Evolutionary conservation across 2,329 filamentous ascomycete species (phyloP), one percentile per base, ranked within the genome.

Genomic region (Aureobasidium leucospermi): DNA sequence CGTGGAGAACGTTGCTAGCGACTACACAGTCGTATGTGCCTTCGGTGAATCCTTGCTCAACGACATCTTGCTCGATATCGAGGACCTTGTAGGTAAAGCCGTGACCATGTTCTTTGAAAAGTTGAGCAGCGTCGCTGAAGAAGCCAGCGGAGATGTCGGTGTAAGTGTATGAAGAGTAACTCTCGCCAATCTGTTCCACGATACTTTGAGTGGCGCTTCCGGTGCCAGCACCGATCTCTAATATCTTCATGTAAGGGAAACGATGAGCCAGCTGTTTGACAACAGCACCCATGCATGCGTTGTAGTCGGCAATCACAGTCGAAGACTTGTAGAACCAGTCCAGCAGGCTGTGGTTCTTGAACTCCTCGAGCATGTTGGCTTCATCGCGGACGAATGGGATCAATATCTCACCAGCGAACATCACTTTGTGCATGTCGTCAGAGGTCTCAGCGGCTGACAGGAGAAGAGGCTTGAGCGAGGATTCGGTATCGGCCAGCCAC

Each of bases 1-100:
- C 65, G 48, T 68, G 67, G 3, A 68, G 43, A 2, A 69, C 67
- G 29, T 67, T 66, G 6, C 63, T 52, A n/a, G 67, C 67, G 39
- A 69, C 63, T 10, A 70, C 61, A 46, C 69, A 19, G 45, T 70
- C 68, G 39, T 66, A 67, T 19, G 60, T 57, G 4, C 59, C 62
- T 60, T 82, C 79, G 5, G 75, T 47, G 1, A 81, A 39, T 0
- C 83, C 66, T 39, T 75, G 73, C 0, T 79, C 80, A 1, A 74
- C 77, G 0, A 79, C 75, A 23, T 62, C 60, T 23, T 60, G 28
- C 32, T 53, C 48, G 11, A 60, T 56, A 19, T 62, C 57, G 8
- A 60, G 51, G 6, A 52, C 38, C 16, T 59, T 52, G 41, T 41
- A 62, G 19, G 13, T 45, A 5, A 34, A 39, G 31, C 23, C 28